Evolutionary conservation across 108 stramenopile species (phyloP), one percentile per base, ranked within the genome.

Genomic region (Stephanodiscus minutulus): DNA sequence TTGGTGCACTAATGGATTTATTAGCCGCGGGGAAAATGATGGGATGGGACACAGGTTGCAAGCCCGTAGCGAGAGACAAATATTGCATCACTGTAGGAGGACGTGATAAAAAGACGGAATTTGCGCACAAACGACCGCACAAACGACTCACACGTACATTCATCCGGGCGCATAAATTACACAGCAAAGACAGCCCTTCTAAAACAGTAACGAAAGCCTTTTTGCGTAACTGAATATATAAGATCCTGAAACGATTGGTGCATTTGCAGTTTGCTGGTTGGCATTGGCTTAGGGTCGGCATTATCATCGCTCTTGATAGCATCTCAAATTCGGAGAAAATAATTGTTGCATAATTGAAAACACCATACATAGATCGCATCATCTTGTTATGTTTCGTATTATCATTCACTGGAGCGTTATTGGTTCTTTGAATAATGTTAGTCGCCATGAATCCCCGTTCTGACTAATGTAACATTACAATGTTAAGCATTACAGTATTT

Each of bases 21-120:
- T 67, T 91, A 10, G 50, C 86, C 25, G 86, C 86, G 47, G 91
- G 91, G 13, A 86, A 86, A 59, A 85, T 86, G 60, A 83, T 87
- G 76, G 75, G 62, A 53, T 79, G 76, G 77, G 29, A 72, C 4
- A 61, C 77, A 41, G 81, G 72, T 18, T 79, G 82, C 31, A 83
- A 74, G 64, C 66, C 73, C 1, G 22, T 53, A 12, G 20, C 20
- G 10, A 66, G 80, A 60, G 48, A 61, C n/a, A n/a, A n/a, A n/a
- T n/a, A n/a, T 31, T 39, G 9, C n/a, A 70, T 18, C 5, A 43
- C 10, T 43, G 12, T 17, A 0, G 64, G 64, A 59, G 56, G 68
- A 47, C 22, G 69, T 50, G 64, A 77, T 39, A 21, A 29, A 47
- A 61, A 55, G 36, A 70, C 36, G 56, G 65, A 49, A 55, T 27